Percentiles rank a stretch among this genome's conserved stretches.
Evolutionary conservation across 805 yeast species (phyloP).

Genomic region (Lachancea fermentati): DNA sequence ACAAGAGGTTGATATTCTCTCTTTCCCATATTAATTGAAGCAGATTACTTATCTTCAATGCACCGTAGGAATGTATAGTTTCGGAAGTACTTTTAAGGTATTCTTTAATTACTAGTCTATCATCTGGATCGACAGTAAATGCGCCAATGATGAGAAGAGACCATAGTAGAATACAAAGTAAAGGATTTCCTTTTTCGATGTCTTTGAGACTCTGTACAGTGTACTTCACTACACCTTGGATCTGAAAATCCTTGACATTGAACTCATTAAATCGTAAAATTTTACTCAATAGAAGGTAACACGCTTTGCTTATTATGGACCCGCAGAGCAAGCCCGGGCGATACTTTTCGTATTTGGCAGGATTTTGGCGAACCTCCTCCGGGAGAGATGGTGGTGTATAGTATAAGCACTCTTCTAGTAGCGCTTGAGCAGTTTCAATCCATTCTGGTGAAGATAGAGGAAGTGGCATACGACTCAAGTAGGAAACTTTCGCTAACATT

Average conservation of each 20-base stretch:
- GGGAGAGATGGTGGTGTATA: constrained; percentile 19
- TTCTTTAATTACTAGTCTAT: constrained; percentile 14
- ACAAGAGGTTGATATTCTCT: constrained; percentile 12
- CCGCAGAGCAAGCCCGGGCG: constrained; percentile 20
- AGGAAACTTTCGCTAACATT: constrained; percentile 34
- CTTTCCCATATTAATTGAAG: constrained; percentile 16
- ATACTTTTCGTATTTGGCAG: constrained; percentile 14
- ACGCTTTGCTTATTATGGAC: constrained; percentile 18
- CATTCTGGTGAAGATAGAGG: constrained; percentile 13
- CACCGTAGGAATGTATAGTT: constrained; percentile 18
- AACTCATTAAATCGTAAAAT: constrained; percentile 13
- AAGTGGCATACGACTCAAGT: constrained; percentile 27
- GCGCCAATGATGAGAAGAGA: constrained; percentile 18
- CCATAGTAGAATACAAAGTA: constrained; percentile 18
- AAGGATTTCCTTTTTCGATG: constrained; percentile 16
- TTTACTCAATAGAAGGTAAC: constrained; percentile 16
- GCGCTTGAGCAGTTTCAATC: constrained; percentile 13
- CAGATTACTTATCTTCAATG: constrained; percentile 12
- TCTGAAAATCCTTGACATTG: constrained; percentile 13
- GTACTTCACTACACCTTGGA: constrained; percentile 18
- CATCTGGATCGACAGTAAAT: constrained; percentile 14
- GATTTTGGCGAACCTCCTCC: constrained; percentile 14
- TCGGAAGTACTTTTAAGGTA: constrained; percentile 17
- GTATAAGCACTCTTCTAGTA: constrained; percentile 17
- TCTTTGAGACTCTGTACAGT: constrained; percentile 14